Conservation (phyloP, 331 rosid genomes). For the Saraca asoca region DNA sequence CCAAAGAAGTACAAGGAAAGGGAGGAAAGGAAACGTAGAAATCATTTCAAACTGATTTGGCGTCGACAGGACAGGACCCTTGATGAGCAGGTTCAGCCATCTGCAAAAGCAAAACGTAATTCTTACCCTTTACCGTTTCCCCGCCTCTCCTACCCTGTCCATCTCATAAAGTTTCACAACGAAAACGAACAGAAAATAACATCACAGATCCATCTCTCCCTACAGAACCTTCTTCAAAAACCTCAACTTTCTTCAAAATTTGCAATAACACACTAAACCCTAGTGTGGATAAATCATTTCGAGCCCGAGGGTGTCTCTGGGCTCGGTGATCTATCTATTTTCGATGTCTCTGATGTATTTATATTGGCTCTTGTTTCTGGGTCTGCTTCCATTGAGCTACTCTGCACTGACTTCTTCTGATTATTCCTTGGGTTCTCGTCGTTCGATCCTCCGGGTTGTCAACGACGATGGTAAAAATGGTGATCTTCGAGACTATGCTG, state of each 20-base stretch:
- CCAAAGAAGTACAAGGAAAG: too few relatives aligned
- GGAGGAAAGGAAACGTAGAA: constrained; percentile 2
- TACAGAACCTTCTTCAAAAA: too few relatives aligned
- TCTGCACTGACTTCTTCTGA: constrained; percentile 32
- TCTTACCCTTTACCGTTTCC: not conserved
- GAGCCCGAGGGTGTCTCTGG: not conserved
- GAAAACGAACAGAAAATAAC: not conserved
- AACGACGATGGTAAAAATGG: constrained; percentile 34
- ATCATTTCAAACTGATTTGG: not conserved
- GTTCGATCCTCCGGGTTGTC: constrained; percentile 72
- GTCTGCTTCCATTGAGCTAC: constrained; percentile 47
- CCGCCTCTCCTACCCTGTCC: not conserved
- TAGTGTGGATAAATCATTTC: not conserved
- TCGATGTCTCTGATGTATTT: constrained; percentile 51
- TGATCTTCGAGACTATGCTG: constrained; percentile 64
- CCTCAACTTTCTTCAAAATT: not conserved
- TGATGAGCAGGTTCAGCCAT: not conserved
- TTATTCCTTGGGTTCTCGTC: constrained; percentile 51
- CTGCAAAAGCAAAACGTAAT: not conserved
- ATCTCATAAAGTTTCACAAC: not conserved
- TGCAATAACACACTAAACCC: constrained; percentile 31
- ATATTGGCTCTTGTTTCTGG: constrained; percentile 49
- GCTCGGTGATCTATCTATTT: constrained; percentile 35
- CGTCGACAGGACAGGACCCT: not conserved
- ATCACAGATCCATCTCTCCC: too few relatives aligned